These are phyloP conservation scores for Torulaspora delbrueckii DNA, from an alignment of 805 yeast species.

Conservation along the genomic window DNA sequence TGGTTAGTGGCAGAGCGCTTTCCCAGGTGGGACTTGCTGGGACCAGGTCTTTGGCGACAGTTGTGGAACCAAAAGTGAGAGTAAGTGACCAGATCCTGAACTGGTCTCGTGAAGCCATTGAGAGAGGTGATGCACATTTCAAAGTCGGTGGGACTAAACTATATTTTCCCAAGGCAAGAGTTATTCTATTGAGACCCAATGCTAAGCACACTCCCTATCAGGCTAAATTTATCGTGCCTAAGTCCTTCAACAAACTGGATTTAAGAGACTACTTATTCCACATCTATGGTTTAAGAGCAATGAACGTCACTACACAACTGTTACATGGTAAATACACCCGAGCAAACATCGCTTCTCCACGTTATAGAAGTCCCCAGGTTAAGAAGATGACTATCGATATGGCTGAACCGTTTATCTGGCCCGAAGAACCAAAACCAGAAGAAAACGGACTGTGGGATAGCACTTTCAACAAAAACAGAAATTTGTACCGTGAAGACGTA, in stretches of 20 bases:
- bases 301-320: slow-evolving; percentile 81
- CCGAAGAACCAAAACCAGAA: slow-evolving; percentile 46
- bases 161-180: slow-evolving; percentile 81
- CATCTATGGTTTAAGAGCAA: slow-evolving; percentile 83
- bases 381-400: slow-evolving; percentile 97
- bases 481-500: slow-evolving; percentile 48
- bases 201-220: slow-evolving; percentile 98
- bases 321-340: slow-evolving; percentile 66
- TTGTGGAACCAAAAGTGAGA: slow-evolving; percentile 10
- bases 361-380: slow-evolving; percentile 72
- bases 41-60: slow-evolving; percentile 32
- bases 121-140: slow-evolving; percentile 71
- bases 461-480: slow-evolving; percentile 44
- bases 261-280: slow-evolving; percentile 89
- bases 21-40: background rate
- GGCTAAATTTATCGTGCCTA: slow-evolving; percentile 93
- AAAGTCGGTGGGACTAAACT: slow-evolving; percentile 68
- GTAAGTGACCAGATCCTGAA: slow-evolving; percentile 31
- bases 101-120: slow-evolving; percentile 47
- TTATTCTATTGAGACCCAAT: slow-evolving; percentile 77
- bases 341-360: slow-evolving; percentile 54
- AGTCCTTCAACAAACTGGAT: slow-evolving; percentile 88
- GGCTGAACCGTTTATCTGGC: slow-evolving; percentile 96
- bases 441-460: slow-evolving; percentile 42
- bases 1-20: background rate